Base-by-base conservation (phyloP, 768 basidiomycete species). In the Candolleomyces aberdarensis region DNA sequence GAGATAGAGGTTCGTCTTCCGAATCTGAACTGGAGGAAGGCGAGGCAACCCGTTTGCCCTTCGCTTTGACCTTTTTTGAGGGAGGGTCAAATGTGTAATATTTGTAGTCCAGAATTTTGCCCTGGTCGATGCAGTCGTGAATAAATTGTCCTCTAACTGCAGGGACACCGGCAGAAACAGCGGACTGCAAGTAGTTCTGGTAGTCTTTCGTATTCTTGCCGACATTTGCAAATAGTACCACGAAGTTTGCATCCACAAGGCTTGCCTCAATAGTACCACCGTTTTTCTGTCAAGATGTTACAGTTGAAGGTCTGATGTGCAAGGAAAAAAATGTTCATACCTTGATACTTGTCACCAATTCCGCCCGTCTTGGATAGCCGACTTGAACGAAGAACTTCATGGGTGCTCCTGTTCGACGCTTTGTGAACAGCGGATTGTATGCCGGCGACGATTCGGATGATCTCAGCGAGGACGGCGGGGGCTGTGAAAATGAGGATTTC, bases 351-450 rank as follows among this genome's bases (percentile, higher is more conserved):
- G 74, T 74, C 22, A 87, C 78, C 29, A 86, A 67, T 0, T 74
- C 70, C 15, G 75, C 72, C 22, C 89, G 78, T 54, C 83, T 82
- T 48, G 79, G 78, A 0, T 87, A 74, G 64, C 87, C 87, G n/a
- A 90, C 75, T 67, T 89, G 87, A 40, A 91, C 85, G 64, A 83
- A 89, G 64, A 91, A 89, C 13, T 74, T 69, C 50, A 85, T 65
- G 0, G 80, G 73, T 55, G 72, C 66, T 3, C 83, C 87, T 39
- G 73, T 66, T 22, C 70, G 68, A 11, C n/a, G 7, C 26, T 19
- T 47, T 44, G 56, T 55, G 14, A 60, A 17, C 5, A 5, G 17
- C 4, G 5, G 48, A 48, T 17, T 15, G 13, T 32, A 39, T 7
- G 20, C 19, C 5, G 49, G 47, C 9, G 49, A 41, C 10, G 46